These are phyloP conservation scores for Pseudogymnoascus sp. DNA, from an alignment of 2,329 filamentous ascomycete genomes.

Conservation along the genomic window DNA sequence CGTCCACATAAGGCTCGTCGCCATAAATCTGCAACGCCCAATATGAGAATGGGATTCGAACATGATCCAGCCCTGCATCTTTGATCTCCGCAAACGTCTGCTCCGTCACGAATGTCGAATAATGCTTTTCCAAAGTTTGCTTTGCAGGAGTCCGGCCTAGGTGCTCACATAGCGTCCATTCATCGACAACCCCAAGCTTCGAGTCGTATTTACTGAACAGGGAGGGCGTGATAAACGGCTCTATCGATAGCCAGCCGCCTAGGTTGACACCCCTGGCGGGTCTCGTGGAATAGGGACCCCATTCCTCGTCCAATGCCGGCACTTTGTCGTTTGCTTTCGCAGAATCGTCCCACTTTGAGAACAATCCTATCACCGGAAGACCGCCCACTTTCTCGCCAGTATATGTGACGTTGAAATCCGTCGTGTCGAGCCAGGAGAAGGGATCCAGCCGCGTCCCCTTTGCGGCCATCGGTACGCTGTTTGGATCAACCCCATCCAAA, in stretches of 20 bases:
- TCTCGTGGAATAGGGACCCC: constrained; percentile 66
- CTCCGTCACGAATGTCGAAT: constrained; percentile 80
- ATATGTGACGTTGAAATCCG: constrained; percentile 90
- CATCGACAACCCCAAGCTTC: constrained; percentile 66
- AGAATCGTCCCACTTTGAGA: constrained; percentile 78
- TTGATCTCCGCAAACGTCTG: constrained; percentile 77
- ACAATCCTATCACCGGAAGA: constrained; percentile 84
- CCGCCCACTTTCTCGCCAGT: constrained; percentile 77
- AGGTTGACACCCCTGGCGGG: constrained; percentile 87
- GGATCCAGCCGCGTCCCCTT: constrained; percentile 77
- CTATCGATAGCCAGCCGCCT: constrained; percentile 87
- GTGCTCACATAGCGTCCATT: constrained; percentile 69
- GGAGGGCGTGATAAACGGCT: constrained; percentile 93
- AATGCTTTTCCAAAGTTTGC: constrained; percentile 76
- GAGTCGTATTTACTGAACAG: constrained; percentile 55
- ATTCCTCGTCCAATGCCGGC: constrained; percentile 65
- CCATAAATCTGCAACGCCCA: constrained; percentile 87
- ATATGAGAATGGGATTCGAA: constrained; percentile 93
- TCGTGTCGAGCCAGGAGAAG: constrained; percentile 80
- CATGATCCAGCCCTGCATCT: constrained; percentile 84
- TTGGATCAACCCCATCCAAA: constrained; percentile 32
- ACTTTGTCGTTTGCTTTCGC: constrained; percentile 70
- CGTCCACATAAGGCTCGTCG: constrained; percentile 77
- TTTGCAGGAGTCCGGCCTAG: constrained; percentile 60
- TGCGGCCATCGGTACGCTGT: constrained; percentile 55